Percentiles rank a stretch among this genome's conserved stretches.
phyloP scores from a whole-genome alignment of 1,139 yeast genomes.

The Yamadazyma membranifaciens region DNA sequence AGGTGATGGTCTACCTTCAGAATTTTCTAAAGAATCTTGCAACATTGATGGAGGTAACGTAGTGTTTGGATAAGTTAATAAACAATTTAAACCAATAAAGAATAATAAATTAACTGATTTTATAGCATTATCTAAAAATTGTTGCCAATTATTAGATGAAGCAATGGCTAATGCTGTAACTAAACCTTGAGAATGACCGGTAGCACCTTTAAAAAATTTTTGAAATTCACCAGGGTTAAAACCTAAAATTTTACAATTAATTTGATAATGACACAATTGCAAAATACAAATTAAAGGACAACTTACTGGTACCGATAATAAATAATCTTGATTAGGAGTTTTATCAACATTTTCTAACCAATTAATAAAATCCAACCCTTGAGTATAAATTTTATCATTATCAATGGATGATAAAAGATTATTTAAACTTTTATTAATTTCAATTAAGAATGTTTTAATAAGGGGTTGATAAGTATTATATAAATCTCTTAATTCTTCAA shows the following conservation, averaged over 20 bases:
- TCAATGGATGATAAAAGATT: conserved; percentile 68
- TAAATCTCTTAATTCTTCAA: conserved; percentile 90
- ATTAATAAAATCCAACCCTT: conserved; percentile 82
- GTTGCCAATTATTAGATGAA: conserved; percentile 81
- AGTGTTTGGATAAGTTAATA: conserved; percentile 88
- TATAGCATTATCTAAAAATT: conserved; percentile 67
- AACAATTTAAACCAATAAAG: conserved; percentile 91
- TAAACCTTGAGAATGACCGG: conserved; percentile 98
- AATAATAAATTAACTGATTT: conserved; percentile 84
- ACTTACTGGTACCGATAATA: conserved; percentile 87
- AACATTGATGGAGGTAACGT: conserved; percentile 92
- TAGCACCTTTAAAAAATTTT: conserved; percentile 71
- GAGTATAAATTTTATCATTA: conserved; percentile 85
- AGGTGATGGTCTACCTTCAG: conserved; percentile 97
- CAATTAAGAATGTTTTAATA: conserved; percentile 65
- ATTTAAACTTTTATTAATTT: conserved; percentile 68
- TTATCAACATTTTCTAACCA: conserved; percentile 86
- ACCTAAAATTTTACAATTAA: conserved; percentile 83
- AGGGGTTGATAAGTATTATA: conserved; percentile 75
- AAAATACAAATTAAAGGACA: conserved; percentile 95
- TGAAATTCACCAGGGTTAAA: conserved; percentile 88
- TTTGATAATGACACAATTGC: conserved; percentile 89
- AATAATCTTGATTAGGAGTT: conserved; percentile 88
- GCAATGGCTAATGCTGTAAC: conserved; percentile 92
- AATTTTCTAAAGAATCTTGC: conserved; percentile 88